Percentiles rank a stretch among this genome's conserved stretches.
phyloP scores from a whole-genome alignment of 2,329 filamentous ascomycete species.

The Alternaria infectoria region DNA sequence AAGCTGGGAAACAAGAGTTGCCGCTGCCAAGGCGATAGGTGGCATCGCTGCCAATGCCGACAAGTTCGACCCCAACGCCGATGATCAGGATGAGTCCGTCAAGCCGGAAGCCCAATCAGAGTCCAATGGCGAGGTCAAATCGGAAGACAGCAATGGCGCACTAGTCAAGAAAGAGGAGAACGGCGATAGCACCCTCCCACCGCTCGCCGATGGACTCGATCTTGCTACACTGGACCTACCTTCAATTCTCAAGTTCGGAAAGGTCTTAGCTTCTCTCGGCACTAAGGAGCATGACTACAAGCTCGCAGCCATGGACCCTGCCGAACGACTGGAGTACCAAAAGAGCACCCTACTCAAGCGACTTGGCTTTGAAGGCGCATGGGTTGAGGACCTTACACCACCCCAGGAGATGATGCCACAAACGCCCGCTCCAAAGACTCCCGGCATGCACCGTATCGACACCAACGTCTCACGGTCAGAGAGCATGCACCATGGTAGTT shows the following conservation, averaged over 20 bases:
- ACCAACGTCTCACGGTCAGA: constrained; percentile 55
- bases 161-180: constrained; percentile 59
- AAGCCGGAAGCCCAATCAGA: constrained; percentile 56
- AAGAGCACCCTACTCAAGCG: constrained; percentile 86
- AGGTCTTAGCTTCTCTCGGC: constrained; percentile 80
- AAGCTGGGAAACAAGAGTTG: constrained; percentile 95
- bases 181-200: constrained; percentile 50
- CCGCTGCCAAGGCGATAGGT: constrained; percentile 90
- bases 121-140: constrained; percentile 59
- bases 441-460: constrained; percentile 57
- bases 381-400: constrained; percentile 82
- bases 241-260: constrained; percentile 81
- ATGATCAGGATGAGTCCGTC: constrained; percentile 66
- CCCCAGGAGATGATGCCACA: constrained; percentile 62
- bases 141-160: constrained; percentile 57
- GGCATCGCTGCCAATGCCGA: constrained; percentile 92
- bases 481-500: constrained; percentile 54
- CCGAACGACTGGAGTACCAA: constrained; percentile 80
- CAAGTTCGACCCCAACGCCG: constrained; percentile 84
- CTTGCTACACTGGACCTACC: constrained; percentile 79
- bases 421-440: constrained; percentile 47
- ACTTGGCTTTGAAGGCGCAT: constrained; percentile 83
- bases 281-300: constrained; percentile 84
- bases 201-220: constrained; percentile 68
- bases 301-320: constrained; percentile 80